Evolutionary conservation across 1,139 yeast species (phyloP), one percentile per base, ranked within the genome.

Genomic region (Yamadazyma conglobata): DNA sequence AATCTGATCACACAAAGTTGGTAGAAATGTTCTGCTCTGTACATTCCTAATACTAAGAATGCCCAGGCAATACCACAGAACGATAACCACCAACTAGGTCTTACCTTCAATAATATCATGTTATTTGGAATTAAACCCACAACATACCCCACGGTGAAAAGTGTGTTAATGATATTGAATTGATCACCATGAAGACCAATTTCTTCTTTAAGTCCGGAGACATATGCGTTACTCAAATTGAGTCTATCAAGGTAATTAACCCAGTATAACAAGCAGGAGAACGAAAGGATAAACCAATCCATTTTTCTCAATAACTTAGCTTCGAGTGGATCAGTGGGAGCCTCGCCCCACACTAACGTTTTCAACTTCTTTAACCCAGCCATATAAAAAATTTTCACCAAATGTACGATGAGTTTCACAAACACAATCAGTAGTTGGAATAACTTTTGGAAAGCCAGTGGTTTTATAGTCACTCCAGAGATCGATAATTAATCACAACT

Each of bases 121-220:
- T 75, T 74, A 39, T 74, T 69, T 1, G 84, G 84, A 22, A 79
- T 51, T 61, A 75, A 67, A 4, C 78, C 77, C 10, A 77, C 58
- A 15, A 73, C 67, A 48, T 75, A 77, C 2, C 85, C 85, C 5
- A 77, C 70, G 8, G 74, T 73, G 50, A 77, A 78, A 29, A 73
- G 65, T 0, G 83, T 74, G 39, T 72, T 70, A 31, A 75, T 64
- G 18, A 67, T 40, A 40, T 74, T 76, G 36, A 57, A 57, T 28
- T 64, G 58, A 40, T 76, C 61, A 11, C 78, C 77, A n/a, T 52
- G 43, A 64, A 79, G 60, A 4, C 59, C 48, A 28, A 77, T 44
- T 28, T 69, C 78, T 31, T 73, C 73, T 41, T 69, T 65, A 77
- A 78, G 69, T 4, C 83, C 84, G 3, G 77, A 66, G 14, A 77